Evolutionary conservation across 2,329 filamentous ascomycete species (phyloP).

Genomic region (Passalora sequoiae): DNA sequence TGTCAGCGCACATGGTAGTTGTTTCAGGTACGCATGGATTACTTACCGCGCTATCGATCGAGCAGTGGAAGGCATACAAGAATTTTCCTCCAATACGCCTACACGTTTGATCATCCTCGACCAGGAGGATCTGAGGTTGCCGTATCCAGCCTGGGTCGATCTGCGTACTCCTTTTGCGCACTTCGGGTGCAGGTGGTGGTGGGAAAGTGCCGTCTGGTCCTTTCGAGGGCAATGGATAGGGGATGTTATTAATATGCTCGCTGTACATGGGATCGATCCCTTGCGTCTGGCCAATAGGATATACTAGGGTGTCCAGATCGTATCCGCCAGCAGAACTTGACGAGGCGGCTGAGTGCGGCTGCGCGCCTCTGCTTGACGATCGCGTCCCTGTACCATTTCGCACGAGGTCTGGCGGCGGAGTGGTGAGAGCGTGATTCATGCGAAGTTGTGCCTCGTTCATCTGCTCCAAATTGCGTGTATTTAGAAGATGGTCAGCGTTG

Average conservation of each 20-base stretch:
- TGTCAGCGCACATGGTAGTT: conserved; percentile 28
- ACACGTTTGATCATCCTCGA: conserved; percentile 72
- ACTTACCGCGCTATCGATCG: conserved; percentile 59
- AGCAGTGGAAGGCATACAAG: conserved; percentile 59
- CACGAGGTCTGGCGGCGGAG: conserved; percentile 50
- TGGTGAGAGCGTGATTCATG: conserved; percentile 52
- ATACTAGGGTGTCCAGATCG: conserved; percentile 69
- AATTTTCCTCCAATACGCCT: conserved; percentile 64
- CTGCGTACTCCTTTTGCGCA: conserved; percentile 56
- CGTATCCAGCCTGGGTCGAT: conserved; percentile 61
- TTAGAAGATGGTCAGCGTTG: conserved; percentile 60
- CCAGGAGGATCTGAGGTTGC: conserved; percentile 75
- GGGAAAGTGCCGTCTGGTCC: conserved; percentile 43
- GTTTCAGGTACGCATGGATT: conserved; percentile 6
- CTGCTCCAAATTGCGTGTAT: conserved; percentile 59
- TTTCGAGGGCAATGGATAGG: conserved; percentile 72
- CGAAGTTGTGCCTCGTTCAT: conserved; percentile 56
- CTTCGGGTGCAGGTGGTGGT: conserved; percentile 46
- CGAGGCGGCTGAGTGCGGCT: conserved; percentile 43
- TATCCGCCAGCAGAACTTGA: conserved; percentile 52
- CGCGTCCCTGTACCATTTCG: conserved; percentile 31
- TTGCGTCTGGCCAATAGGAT: conserved; percentile 83
- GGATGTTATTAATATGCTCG: conserved; percentile 91
- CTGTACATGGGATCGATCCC: conserved; percentile 93
- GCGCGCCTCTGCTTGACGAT: conserved; percentile 40